Base-by-base conservation (phyloP, 2,329 filamentous ascomycete genomes). In the Epichloe brachyelytri region DNA sequence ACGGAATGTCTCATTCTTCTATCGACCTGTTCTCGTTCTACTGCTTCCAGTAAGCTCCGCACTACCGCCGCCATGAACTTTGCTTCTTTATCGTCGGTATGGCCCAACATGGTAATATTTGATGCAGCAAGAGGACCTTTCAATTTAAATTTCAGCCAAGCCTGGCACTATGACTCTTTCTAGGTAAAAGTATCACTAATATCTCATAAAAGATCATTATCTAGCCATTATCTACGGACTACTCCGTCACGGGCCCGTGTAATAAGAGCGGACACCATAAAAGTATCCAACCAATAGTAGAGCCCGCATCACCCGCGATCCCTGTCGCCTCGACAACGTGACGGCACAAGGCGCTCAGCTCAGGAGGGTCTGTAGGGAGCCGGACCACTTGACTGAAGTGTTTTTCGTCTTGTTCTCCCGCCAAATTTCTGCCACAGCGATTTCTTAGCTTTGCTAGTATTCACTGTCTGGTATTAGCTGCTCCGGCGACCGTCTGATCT, bases 301-400 rank as follows among this genome's bases (percentile, higher is more conserved):
- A 19, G 50, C 30, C 38, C 26, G 8, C 5, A 7, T 22, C 22
- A 15, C 19, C 19, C 22, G 19, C 33, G 1, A 45, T 41, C 50
- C 48, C 48, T 52, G 53, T 54, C 53, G 15, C 51, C 51, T 49
- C 20, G 54, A 55, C 54, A 54, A 55, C 52, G 52, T 55, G 52
- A 47, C 34, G 41, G 11, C 43, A 26, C 4, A 40, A 36, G 19
- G 43, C 37, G 44, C 36, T 19, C 39, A 48, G n/a, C n/a, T n/a
- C n/a, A n/a, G n/a, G 45, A 48, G 48, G 44, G 43, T 48, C 19
- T 30, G 26, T 19, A 34, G 37, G 33, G 34, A 45, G 45, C 34
- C 26, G 47, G 52, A 51, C 40, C 46, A 49, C n/a, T 48, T 48
- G 30, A 22, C 45, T n/a, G 17, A 22, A 26, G 26, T 14, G 26